phyloP scores from a whole-genome alignment of 2,329 filamentous ascomycete species.

The Hirsutella minnesotensis region DNA sequence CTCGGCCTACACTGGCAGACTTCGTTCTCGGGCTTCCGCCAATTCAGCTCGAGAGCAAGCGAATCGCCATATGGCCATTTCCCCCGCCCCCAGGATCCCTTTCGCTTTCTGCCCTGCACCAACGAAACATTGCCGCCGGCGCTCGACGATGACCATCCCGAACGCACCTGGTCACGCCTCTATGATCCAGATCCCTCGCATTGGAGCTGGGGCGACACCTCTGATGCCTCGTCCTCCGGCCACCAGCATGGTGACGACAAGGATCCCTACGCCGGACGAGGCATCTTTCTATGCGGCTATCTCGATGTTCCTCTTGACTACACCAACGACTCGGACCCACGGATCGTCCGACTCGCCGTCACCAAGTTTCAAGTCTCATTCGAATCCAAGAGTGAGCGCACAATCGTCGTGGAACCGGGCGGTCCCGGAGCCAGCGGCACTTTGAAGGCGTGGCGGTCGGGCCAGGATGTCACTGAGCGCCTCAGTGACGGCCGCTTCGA shows the following conservation, averaged over 20 bases:
- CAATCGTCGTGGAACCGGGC: slow-evolving; percentile 37
- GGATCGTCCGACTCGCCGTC: slow-evolving; percentile 34
- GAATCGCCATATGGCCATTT: slow-evolving; percentile 15
- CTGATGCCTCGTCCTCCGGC: neutral
- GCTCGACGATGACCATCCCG: slow-evolving; percentile 25
- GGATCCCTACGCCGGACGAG: slow-evolving; percentile 20
- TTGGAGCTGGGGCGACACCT: slow-evolving; percentile 32
- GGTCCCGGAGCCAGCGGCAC: slow-evolving; percentile 38
- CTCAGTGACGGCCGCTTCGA: slow-evolving; percentile 31
- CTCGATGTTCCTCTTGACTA: slow-evolving; percentile 37
- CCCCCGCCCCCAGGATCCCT: slow-evolving; percentile 29
- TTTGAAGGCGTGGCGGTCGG: slow-evolving; percentile 23
- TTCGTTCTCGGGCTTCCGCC: neutral
- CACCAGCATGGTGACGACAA: neutral
- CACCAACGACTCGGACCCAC: slow-evolving; percentile 28
- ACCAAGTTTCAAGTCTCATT: slow-evolving; percentile 35
- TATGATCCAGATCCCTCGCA: slow-evolving; percentile 30
- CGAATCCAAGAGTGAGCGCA: slow-evolving; percentile 29
- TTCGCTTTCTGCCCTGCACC: slow-evolving; percentile 36
- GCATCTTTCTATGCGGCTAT: slow-evolving; percentile 33
- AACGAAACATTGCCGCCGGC: slow-evolving; percentile 24
- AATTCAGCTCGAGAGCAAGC: neutral
- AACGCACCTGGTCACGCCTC: slow-evolving; percentile 24
- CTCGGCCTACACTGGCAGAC: neutral
- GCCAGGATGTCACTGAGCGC: slow-evolving; percentile 24